Base-by-base conservation (phyloP, 768 basidiomycete species). In the Auricularia auricula-judae region DNA sequence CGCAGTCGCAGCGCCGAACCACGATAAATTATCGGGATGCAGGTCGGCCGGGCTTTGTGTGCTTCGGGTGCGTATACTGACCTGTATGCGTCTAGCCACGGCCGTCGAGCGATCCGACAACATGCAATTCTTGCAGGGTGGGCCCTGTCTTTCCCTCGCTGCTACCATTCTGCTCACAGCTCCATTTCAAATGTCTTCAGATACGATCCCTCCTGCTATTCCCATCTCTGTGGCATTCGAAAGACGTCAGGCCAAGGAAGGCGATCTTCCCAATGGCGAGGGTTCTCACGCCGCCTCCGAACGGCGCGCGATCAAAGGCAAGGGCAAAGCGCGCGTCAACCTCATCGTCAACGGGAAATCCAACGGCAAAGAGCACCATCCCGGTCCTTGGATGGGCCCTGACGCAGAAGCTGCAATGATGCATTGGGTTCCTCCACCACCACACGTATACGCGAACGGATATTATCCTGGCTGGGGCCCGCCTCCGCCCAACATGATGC, bases 91-190 rank as follows among this genome's bases (percentile, higher is more conserved):
- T 64, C 35, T 64, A 89, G 88, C 86, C 39, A 76, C 77, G 43
- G 81, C 86, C 5, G 81, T 82, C 3, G 78, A 81, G 63, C 82
- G 83, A 68, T 84, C 84, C 67, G 83, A 84, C 71, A 86, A 88
- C 69, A 86, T 88, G 67, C 82, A 81, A 79, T 88, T 89, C 68
- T 81, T 90, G n/a, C 75, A 78, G 74, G 88, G 88, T 86, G 67
- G 61, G 73, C 35, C 29, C 39, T 43, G 16, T 63, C 12, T 51
- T 43, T 36, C 34, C 3, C 36, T 12, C 16, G 34, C 36, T 56
- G 8, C 54, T 54, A 36, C 23, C 39, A 36, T 51, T 29, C 35
- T 36, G 18, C 34, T 64, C 36, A 7, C 12, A 4, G 39, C 39
- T 42, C 8, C 7, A 18, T 72, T 62, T 65, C 3, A 62, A 56